Evolutionary conservation across 129 eudicot species (phyloP), one percentile per base, ranked within the genome.

Genomic region (Chrysanthemum seticuspe): DNA sequence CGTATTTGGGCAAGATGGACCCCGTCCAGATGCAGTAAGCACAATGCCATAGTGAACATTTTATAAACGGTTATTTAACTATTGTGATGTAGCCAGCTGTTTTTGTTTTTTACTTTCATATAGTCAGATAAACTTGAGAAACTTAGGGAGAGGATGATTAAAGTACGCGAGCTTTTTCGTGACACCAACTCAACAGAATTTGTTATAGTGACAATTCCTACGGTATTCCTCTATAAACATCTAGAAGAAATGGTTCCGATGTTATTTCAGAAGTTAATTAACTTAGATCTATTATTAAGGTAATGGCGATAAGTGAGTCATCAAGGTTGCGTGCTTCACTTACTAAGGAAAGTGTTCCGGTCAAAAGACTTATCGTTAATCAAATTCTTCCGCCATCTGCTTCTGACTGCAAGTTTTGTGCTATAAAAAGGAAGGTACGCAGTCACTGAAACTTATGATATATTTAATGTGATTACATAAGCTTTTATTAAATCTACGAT

Each of bases 351-450:
- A 70, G 74, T 54, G 97, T 94, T 68, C 98, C 98, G 48, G 98
- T 94, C 51, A 90, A 86, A 82, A 84, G 97, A 85, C 98, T 94
- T 67, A 79, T 94, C 61, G 97, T 90, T 49, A 94, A 94, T 82
- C 98, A 94, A 78, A 62, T 94, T 74, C 91, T 94, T 70, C 98
- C 97, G 18, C 93, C 97, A 61, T 94, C 98, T 8, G 82, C 96
- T 70, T 94, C 98, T 2, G 98, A 94, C 76, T 94, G 98, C 89
- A 94, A 90, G 79, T 94, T 94, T 78, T 94, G 98, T 78, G 91
- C 97, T 51, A 86, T 94, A 85, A 94, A 90, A 74, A 90, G 97
- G 70, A 94, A 90, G 98, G 98, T 90, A 87, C 10, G 31, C 1
- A 71, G 54, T 31, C 12, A 27, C 12, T 72, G 40, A 40, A 40